Evolutionary conservation across 352 stramenopile genomes (phyloP), one percentile per base, ranked within the genome.

Genomic region (Blastocystis hominis): DNA sequence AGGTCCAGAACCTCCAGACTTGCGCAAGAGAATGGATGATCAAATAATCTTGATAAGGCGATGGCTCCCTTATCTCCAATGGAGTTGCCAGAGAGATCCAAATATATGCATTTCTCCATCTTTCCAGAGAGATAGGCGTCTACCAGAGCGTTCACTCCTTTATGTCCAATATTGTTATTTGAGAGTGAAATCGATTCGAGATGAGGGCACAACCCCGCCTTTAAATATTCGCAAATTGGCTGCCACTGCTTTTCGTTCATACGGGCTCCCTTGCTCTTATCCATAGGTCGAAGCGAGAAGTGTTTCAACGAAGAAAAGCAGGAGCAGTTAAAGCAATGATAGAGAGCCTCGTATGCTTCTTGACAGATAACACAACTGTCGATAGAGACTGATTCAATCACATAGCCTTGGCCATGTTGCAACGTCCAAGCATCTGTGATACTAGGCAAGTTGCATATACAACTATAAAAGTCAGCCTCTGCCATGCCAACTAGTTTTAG

Each of bases 391-490:
- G 50, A 84, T 20, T 64, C 40, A 30, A 84, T 15, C 3, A 53
- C 53, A 64, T 53, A 84, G 13, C 50, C 36, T 4, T 34, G 44
- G 17, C 72, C 72, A 46, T 84, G 55, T 17, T 84, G 72, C 17
- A 84, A 53, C 6, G 54, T 47, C 72, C 72, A 84, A 9, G 47
- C 50, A 38, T 84, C 72, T 2, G 72, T 84, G 15, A 84, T 42
- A 5, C 44, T 66, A 20, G 72, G 72, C 0, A 84, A 53, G 40
- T 24, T 84, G 50, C 72, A 84, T n/a, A 84, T 84, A 34, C 53
- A 84, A 53, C 72, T 84, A 53, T 84, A 84, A 53, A 84, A 84
- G 72, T 84, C 72, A 7, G 53, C 53, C 20, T 84, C 72, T 3
- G 17, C 50, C 46, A 84, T 4, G 17, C 72, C 72, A 17, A 84